These are phyloP conservation scores for Aspergillus transmontanensis DNA, from an alignment of 2,329 filamentous ascomycete species.

Conservation along the genomic window DNA sequence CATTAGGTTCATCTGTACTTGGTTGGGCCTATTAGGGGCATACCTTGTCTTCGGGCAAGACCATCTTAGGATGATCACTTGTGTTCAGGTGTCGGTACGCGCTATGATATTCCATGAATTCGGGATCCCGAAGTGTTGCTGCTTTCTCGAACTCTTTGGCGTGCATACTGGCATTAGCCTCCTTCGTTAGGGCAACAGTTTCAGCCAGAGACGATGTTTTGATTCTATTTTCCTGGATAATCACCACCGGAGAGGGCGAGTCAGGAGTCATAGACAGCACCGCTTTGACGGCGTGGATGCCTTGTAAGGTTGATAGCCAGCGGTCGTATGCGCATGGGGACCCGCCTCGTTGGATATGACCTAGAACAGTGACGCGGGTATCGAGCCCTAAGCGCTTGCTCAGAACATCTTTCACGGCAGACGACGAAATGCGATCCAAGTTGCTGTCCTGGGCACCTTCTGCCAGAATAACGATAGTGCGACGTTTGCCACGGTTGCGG, in stretches of 20 bases:
- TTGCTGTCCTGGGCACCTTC: constrained; percentile 88
- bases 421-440: constrained; percentile 79
- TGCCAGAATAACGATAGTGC: constrained; percentile 97
- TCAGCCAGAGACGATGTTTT: constrained; percentile 85
- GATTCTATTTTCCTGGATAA: constrained; percentile 97
- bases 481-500: constrained; percentile 82
- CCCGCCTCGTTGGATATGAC: constrained; percentile 96
- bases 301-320: constrained; percentile 89
- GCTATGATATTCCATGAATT: constrained; percentile 89
- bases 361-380: constrained; percentile 90
- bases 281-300: constrained; percentile 89
- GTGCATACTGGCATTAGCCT: constrained; percentile 79
- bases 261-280: constrained; percentile 87
- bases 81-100: constrained; percentile 90
- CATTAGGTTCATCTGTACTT: not conserved
- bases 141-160: constrained; percentile 83
- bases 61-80: constrained; percentile 68
- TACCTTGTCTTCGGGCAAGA: constrained; percentile 71
- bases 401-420: constrained; percentile 85
- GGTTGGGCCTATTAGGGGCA: constrained; percentile 25
- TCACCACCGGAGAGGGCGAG: constrained; percentile 90
- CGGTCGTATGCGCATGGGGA: constrained; percentile 91
- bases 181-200: constrained; percentile 82
- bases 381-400: constrained; percentile 79
- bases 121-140: constrained; percentile 85